These are phyloP conservation scores for Retiboletus flavoniger DNA, from an alignment of 1,284 basidiomycete genomes.

Conservation along the genomic window DNA sequence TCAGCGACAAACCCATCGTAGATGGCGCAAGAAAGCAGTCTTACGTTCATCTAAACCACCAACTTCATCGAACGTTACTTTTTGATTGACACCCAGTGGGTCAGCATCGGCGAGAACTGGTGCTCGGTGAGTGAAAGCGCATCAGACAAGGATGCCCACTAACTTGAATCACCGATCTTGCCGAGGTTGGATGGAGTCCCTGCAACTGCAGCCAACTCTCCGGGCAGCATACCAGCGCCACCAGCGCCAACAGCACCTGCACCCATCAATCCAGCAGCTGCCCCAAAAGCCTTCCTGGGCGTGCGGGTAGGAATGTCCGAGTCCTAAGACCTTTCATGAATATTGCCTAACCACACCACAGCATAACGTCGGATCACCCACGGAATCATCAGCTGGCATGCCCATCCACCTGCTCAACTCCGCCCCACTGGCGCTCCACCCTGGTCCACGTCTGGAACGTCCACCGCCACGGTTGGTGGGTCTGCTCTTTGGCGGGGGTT, in stretches of 20 bases:
- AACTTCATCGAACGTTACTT: conserved; percentile 96
- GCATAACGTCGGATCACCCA: conserved; percentile 34
- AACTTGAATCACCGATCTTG: conserved; percentile 76
- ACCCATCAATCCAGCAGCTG: conserved; percentile 51
- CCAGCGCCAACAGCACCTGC: conserved; percentile 46
- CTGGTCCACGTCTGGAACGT: conserved; percentile 48
- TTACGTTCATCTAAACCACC: conserved; percentile 92
- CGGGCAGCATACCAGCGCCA: conserved; percentile 53
- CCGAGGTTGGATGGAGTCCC: conserved; percentile 80
- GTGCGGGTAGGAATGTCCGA: conserved; percentile 67
- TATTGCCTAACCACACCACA: neutral
- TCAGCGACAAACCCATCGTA: conserved; percentile 1
- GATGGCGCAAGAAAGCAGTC: conserved; percentile 32
- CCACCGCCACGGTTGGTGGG: conserved; percentile 32
- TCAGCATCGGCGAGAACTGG: conserved; percentile 92
- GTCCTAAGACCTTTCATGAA: conserved; percentile 44
- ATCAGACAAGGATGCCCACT: conserved; percentile 16
- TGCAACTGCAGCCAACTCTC: conserved; percentile 57
- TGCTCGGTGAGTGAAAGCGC: conserved; percentile 12
- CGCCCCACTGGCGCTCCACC: conserved; percentile 75
- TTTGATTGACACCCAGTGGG: conserved; percentile 91
- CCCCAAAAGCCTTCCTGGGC: conserved; percentile 62
- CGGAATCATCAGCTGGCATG: conserved; percentile 66
- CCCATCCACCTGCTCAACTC: conserved; percentile 76
- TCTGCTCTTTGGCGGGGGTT: conserved; percentile 43